Percentiles rank a stretch among this genome's conserved stretches.
phyloP scores from a whole-genome alignment of 2,329 filamentous ascomycete species.

The Clarireedia homoeocarpa region DNA sequence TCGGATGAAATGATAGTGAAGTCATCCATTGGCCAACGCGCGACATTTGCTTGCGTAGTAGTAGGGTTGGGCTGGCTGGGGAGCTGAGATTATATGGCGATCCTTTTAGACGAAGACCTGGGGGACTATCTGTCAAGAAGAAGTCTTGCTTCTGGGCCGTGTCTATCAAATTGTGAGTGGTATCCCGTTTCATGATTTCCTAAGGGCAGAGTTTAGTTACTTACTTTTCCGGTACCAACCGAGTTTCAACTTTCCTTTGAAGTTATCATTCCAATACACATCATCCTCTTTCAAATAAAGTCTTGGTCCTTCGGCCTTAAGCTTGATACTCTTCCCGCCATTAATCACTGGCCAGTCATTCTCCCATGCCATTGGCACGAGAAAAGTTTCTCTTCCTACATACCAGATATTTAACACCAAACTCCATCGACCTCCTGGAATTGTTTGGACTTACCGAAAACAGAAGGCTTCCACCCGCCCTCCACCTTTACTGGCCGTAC shows the following conservation, averaged over 20 bases:
- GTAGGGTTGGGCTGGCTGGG: neutral
- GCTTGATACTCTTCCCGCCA: neutral
- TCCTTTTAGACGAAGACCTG: neutral
- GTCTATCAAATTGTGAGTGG: neutral
- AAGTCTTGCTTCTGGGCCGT: neutral
- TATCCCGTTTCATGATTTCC: neutral
- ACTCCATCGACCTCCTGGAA: slow-evolving; percentile 32
- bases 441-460: slow-evolving; percentile 29
- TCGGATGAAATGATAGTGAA: neutral
- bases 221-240: slow-evolving; percentile 7
- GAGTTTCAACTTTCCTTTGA: neutral
- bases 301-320: neutral
- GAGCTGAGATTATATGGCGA: neutral
- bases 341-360: slow-evolving; percentile 39
- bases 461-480: neutral
- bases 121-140: neutral
- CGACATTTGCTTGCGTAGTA: slow-evolving; percentile 3
- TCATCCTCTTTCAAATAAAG: neutral
- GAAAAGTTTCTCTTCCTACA: slow-evolving; percentile 47
- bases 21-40: neutral
- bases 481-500: slow-evolving; percentile 30
- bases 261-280: neutral
- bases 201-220: neutral
- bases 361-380: slow-evolving; percentile 42
- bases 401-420: slow-evolving; percentile 14